Evolutionary conservation across 768 basidiomycete species (phyloP).

Genomic region (Boletus vermiculosoides): DNA sequence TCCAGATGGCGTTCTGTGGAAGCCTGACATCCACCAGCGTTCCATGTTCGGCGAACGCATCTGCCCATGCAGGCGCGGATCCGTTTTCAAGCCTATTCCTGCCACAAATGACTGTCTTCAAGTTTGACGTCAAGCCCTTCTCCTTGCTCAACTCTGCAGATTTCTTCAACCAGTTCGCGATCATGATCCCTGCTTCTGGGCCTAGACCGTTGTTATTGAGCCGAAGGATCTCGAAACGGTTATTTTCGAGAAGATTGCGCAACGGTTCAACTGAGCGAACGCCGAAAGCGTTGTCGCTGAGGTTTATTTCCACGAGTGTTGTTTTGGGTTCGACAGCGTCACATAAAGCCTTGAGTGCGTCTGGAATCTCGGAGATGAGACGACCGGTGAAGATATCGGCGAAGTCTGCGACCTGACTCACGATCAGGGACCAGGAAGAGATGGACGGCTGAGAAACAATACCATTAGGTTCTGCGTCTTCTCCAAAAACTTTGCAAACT

Average conservation of each 20-base stretch:
- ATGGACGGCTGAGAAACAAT: not conserved
- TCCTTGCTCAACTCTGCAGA: constrained; percentile 69
- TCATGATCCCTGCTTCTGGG: constrained; percentile 78
- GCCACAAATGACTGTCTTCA: constrained; percentile 85
- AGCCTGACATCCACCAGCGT: constrained; percentile 83
- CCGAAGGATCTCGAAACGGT: constrained; percentile 76
- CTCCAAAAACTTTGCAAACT: constrained; percentile 75
- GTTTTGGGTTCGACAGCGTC: constrained; percentile 79
- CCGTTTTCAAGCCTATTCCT: constrained; percentile 96
- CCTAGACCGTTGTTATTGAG: constrained; percentile 98
- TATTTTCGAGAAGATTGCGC: constrained; percentile 82
- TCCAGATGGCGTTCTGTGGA: constrained; percentile 97
- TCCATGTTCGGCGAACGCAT: constrained; percentile 83
- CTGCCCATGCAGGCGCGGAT: constrained; percentile 78
- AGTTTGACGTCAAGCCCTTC: constrained; percentile 66
- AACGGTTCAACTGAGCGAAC: constrained; percentile 93
- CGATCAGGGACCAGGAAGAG: constrained; percentile 1
- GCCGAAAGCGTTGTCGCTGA: constrained; percentile 96
- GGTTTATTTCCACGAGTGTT: constrained; percentile 81
- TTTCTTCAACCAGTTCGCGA: constrained; percentile 79
- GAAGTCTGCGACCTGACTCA: constrained; percentile 84
- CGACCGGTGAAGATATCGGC: constrained; percentile 98
- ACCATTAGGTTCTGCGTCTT: constrained; percentile 72
- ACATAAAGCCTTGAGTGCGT: constrained; percentile 84
- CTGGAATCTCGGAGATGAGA: constrained; percentile 92